Conservation (phyloP, 2,329 filamentous ascomycete species). For the Botrytis galanthina region DNA sequence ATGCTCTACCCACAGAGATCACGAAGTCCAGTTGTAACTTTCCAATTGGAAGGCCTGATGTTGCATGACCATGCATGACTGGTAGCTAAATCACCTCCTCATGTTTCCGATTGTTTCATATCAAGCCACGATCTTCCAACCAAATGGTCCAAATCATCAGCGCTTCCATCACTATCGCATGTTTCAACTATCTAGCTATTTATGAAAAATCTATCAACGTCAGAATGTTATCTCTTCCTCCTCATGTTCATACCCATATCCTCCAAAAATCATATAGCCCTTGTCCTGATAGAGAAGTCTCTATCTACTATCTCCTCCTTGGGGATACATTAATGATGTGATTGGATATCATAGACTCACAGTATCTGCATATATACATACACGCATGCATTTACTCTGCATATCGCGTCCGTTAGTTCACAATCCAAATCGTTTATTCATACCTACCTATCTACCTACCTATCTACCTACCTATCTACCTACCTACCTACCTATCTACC, state of each 20-base stretch:
- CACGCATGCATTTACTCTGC: not conserved
- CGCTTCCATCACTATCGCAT: not conserved
- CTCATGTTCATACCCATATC: not conserved
- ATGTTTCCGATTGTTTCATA: not conserved
- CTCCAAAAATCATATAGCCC: not conserved
- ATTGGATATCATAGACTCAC: not conserved
- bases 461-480: too few relatives aligned
- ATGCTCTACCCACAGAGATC: not conserved
- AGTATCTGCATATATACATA: not conserved
- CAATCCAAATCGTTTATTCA: not conserved
- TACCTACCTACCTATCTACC: too few relatives aligned
- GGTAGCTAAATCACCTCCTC: not conserved
- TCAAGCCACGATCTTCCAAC: not conserved
- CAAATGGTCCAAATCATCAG: not conserved
- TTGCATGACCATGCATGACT: not conserved
- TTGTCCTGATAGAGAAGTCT: not conserved
- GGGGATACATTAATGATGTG: not conserved
- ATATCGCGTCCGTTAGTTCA: too few relatives aligned
- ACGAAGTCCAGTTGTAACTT: not conserved
- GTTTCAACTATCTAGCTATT: not conserved
- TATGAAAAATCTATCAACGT: not conserved
- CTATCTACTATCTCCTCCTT: too few relatives aligned
- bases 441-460: too few relatives aligned
- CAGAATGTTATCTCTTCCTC: not conserved
- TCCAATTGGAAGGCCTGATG: not conserved